Conservation (phyloP, 495 filamentous ascomycete genomes). For the Astrocystis sublimbata region DNA sequence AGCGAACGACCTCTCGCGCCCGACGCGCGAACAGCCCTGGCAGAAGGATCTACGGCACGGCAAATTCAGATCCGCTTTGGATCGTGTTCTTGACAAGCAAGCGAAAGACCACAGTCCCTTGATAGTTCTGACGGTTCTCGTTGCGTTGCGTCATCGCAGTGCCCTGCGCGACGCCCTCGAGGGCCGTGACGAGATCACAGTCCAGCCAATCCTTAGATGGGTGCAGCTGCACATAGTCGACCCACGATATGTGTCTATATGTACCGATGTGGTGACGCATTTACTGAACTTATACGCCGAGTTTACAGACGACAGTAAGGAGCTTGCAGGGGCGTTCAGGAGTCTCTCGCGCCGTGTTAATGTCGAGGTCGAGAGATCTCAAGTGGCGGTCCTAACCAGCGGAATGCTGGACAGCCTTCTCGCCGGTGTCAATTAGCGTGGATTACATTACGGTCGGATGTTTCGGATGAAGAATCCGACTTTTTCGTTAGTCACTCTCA, state of each 20-base stretch:
- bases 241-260: conserved; percentile 72
- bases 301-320: conserved; percentile 69
- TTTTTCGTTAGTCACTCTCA: neutral
- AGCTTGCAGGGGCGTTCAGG: conserved; percentile 68
- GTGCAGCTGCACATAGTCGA: conserved; percentile 73
- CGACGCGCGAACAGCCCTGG: conserved; percentile 70
- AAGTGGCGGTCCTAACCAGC: conserved; percentile 71
- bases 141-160: conserved; percentile 82
- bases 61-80: conserved; percentile 73
- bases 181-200: conserved; percentile 76
- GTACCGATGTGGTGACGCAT: conserved; percentile 75
- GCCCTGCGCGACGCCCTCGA: conserved; percentile 80
- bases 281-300: conserved; percentile 85
- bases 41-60: conserved; percentile 77
- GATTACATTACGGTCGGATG: neutral
- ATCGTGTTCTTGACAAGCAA: conserved; percentile 64
- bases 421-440: conserved; percentile 18
- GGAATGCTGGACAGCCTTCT: conserved; percentile 85
- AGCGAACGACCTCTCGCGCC: conserved; percentile 52
- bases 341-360: conserved; percentile 67
- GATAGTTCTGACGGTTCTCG: conserved; percentile 71
- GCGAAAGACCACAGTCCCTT: conserved; percentile 53
- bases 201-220: conserved; percentile 85
- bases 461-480: too few relatives aligned
- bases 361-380: conserved; percentile 75